These are phyloP conservation scores for Cyberlindnera galapagoensis DNA, from an alignment of 805 yeast species.

Conservation along the genomic window DNA sequence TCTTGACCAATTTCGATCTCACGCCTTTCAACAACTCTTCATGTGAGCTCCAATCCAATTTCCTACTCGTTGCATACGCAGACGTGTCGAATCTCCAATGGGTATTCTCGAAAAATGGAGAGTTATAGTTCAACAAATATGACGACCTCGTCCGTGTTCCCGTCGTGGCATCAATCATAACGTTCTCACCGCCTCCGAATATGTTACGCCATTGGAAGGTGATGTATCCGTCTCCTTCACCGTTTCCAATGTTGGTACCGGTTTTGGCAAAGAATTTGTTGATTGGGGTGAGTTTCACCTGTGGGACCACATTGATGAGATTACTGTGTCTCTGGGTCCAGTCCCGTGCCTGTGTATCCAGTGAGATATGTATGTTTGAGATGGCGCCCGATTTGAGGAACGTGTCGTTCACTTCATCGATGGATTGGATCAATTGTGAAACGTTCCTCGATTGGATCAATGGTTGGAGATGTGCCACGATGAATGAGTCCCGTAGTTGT, in stretches of 20 bases:
- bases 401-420: slow-evolving; percentile 39
- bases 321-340: neutral
- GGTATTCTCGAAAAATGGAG: slow-evolving; percentile 42
- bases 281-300: slow-evolving; percentile 38
- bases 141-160: slow-evolving; percentile 58
- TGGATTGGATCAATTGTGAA: slow-evolving; percentile 29
- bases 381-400: slow-evolving; percentile 38
- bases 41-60: slow-evolving; percentile 45
- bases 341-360: slow-evolving; percentile 17
- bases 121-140: slow-evolving; percentile 43
- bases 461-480: slow-evolving; percentile 42
- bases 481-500: slow-evolving; percentile 38
- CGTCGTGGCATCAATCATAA: slow-evolving; percentile 48
- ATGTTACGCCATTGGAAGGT: slow-evolving; percentile 60
- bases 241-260: slow-evolving; percentile 94
- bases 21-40: slow-evolving; percentile 45
- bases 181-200: slow-evolving; percentile 63
- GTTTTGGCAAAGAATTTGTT: slow-evolving; percentile 78
- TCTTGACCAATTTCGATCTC: slow-evolving; percentile 27
- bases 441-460: slow-evolving; percentile 37
- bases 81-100: slow-evolving; percentile 49
- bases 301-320: slow-evolving; percentile 25
- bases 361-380: slow-evolving; percentile 32
- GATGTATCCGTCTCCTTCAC: slow-evolving; percentile 92
- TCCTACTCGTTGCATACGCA: slow-evolving; percentile 44